A percentile compares a stretch with the other conserved stretches of the same genome.
Conservation (phyloP, 2,329 filamentous ascomycete species). For the Cladophialophora bantiana region DNA sequence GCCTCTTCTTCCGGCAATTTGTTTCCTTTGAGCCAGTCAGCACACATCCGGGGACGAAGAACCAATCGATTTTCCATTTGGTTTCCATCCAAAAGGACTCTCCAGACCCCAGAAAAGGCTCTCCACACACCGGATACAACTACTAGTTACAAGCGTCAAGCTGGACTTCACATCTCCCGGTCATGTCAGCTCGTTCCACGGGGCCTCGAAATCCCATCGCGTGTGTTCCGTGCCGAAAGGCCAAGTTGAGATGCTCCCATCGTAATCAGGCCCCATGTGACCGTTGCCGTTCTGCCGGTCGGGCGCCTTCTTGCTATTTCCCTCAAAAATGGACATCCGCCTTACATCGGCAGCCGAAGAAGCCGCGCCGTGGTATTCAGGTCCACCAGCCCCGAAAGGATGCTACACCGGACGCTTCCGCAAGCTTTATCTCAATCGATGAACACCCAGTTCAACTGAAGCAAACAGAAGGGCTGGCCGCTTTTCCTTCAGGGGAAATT, state of each 20-base stretch:
- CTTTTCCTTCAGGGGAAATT: not conserved
- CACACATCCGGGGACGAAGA: not conserved
- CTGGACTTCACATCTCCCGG: not conserved
- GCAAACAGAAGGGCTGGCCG: not conserved
- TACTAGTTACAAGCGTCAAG: not conserved
- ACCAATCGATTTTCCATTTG: not conserved
- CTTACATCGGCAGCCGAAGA: slow-evolving; percentile 7
- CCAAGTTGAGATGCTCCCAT: not conserved
- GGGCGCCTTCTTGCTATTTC: slow-evolving; percentile 1
- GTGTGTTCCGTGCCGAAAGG: slow-evolving; percentile 3
- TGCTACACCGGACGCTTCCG: not conserved
- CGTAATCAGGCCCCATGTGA: not conserved
- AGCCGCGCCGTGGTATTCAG: not conserved
- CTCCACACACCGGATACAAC: not conserved
- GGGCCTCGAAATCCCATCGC: slow-evolving; percentile 1
- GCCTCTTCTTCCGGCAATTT: not conserved
- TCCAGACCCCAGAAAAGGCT: not conserved
- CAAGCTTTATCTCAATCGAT: not conserved
- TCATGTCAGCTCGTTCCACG: not conserved
- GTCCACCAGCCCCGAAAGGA: not conserved
- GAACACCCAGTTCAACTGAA: not conserved
- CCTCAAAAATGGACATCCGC: not conserved
- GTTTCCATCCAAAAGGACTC: not conserved
- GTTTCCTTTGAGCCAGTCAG: not conserved
- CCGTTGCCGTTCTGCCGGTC: not conserved